Conservation (phyloP, 352 stramenopile genomes). For the Peronospora farinosa region DNA sequence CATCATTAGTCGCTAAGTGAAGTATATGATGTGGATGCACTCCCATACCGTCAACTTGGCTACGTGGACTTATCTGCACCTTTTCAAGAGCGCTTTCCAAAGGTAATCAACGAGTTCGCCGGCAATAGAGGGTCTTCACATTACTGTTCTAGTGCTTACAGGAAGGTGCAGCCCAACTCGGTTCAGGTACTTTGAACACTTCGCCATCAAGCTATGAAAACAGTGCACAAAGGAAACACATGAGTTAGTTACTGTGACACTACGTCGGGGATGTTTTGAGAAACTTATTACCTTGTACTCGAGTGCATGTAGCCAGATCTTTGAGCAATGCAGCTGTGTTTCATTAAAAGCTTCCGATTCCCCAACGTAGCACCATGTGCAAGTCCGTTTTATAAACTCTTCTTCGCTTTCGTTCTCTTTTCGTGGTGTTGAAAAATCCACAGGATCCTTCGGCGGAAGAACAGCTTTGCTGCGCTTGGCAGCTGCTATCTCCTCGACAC, state of each 20-base stretch:
- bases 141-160: constrained; percentile 34
- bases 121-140: not conserved
- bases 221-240: constrained; percentile 3
- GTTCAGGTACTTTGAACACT: constrained; percentile 51
- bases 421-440: constrained; percentile 54
- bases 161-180: constrained; percentile 48
- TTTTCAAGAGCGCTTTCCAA: constrained; percentile 66
- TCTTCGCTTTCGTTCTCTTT: constrained; percentile 55
- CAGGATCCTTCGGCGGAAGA: constrained; percentile 30
- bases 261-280: not conserved
- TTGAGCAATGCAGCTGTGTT: constrained; percentile 77
- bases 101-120: constrained; percentile 1
- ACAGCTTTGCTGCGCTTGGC: constrained; percentile 37
- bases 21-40: constrained; percentile 38
- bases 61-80: constrained; percentile 53
- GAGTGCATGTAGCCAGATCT: constrained; percentile 83
- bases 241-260: constrained; percentile 5
- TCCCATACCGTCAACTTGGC: constrained; percentile 4
- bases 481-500: constrained; percentile 38
- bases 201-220: constrained; percentile 58
- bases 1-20: constrained; percentile 16
- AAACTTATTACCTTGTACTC: constrained; percentile 73
- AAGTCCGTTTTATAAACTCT: constrained; percentile 73
- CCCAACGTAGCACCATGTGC: constrained; percentile 63
- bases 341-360: constrained; percentile 70